phyloP scores from a whole-genome alignment of 1,284 basidiomycete species.

The Leccinum fallax region DNA sequence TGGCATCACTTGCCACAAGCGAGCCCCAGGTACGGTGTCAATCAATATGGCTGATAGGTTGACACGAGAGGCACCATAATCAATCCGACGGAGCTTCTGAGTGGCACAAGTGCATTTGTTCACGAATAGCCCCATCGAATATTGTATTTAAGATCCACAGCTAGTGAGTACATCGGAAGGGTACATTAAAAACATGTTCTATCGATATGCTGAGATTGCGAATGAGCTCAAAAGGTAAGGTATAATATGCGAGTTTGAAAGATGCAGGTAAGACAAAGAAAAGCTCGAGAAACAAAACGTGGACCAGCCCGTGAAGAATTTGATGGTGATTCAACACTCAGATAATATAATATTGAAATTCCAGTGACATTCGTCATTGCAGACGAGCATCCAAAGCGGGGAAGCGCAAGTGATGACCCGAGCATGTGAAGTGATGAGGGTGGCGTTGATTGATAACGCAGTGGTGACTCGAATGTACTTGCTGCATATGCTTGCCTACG shows the following conservation, averaged over 20 bases:
- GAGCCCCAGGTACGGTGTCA: constrained; percentile 6
- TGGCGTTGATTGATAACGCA: constrained; percentile 10
- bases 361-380: constrained; percentile 6
- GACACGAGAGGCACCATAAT: background rate
- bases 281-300: constrained; percentile 5
- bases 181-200: constrained; percentile 33
- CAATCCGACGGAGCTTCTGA: background rate
- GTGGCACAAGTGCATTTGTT: background rate
- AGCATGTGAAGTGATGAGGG: constrained; percentile 2
- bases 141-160: constrained; percentile 24
- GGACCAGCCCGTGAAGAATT: constrained; percentile 25
- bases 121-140: constrained; percentile 22
- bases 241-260: constrained; percentile 24
- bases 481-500: background rate
- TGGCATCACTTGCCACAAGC: constrained; percentile 1
- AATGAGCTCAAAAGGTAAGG: constrained; percentile 21
- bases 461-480: constrained; percentile 1
- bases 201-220: constrained; percentile 28
- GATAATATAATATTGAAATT: constrained; percentile 1
- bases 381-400: constrained; percentile 10
- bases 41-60: background rate
- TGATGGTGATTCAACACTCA: constrained; percentile 15
- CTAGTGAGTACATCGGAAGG: constrained; percentile 28
- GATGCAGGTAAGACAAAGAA: constrained; percentile 13
- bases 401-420: constrained; percentile 7